Conservation (phyloP, 2,329 filamentous ascomycete species). For the Aspergillus puulaauensis region DNA sequence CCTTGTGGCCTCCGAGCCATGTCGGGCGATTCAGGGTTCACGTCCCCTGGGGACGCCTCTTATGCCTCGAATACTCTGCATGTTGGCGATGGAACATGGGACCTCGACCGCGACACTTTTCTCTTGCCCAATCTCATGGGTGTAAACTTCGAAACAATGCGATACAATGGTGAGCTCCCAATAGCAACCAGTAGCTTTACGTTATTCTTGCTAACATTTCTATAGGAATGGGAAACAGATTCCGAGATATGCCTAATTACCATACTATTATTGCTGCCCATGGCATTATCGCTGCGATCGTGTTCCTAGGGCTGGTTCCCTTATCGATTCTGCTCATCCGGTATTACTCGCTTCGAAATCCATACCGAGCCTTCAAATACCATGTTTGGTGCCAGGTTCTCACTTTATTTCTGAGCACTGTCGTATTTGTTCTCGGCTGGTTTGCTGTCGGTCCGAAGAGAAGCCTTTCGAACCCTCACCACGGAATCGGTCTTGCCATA, state of each 20-base stretch:
- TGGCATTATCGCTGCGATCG: slow-evolving; percentile 59
- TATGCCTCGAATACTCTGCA: slow-evolving; percentile 62
- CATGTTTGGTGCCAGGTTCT: slow-evolving; percentile 66
- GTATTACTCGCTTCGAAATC: slow-evolving; percentile 57
- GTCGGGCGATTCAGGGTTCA: slow-evolving; percentile 43
- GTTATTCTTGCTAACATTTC: slow-evolving; percentile 12
- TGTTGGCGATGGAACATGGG: slow-evolving; percentile 68
- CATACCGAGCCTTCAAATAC: slow-evolving; percentile 56
- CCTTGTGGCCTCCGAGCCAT: slow-evolving; percentile 21
- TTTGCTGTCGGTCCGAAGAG: slow-evolving; percentile 62
- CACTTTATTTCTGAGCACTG: slow-evolving; percentile 60
- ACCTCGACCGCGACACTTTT: slow-evolving; percentile 61
- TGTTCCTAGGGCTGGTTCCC: slow-evolving; percentile 61
- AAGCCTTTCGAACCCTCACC: slow-evolving; percentile 65
- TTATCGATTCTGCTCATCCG: slow-evolving; percentile 60
- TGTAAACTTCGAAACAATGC: slow-evolving; percentile 65
- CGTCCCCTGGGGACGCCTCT: slow-evolving; percentile 59
- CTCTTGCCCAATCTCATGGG: slow-evolving; percentile 64
- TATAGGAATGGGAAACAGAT: slow-evolving; percentile 66
- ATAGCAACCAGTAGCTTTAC: neutral
- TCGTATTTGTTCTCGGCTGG: slow-evolving; percentile 61
- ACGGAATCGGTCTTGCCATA: slow-evolving; percentile 64
- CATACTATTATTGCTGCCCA: slow-evolving; percentile 59
- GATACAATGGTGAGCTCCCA: slow-evolving; percentile 59
- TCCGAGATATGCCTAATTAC: slow-evolving; percentile 59